Evolutionary conservation across 805 yeast genomes (phyloP).

Genomic region (Vanderwaltozyma polyspora): DNA sequence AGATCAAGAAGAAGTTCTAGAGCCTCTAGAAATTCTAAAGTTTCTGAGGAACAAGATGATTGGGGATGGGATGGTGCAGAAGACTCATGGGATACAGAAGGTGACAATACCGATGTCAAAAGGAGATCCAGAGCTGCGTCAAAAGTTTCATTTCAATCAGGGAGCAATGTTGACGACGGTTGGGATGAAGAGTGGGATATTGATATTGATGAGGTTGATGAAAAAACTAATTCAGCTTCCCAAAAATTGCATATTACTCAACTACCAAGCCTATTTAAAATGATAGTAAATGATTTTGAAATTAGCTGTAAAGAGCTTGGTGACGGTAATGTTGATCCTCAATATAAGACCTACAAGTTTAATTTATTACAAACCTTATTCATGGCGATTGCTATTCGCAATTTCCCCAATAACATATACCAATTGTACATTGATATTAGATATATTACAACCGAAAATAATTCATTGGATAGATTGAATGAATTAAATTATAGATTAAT

Average conservation of each 20-base stretch:
- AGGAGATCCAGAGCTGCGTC: conserved; percentile 11
- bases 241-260: conserved; percentile 8
- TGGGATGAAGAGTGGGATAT: conserved; percentile 20
- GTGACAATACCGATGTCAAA: conserved; percentile 4
- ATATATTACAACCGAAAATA: conserved; percentile 4
- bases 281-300: conserved; percentile 8
- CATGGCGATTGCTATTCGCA: conserved; percentile 14
- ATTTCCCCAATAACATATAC: conserved; percentile 18
- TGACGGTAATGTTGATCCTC: conserved; percentile 6
- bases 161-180: conserved; percentile 6
- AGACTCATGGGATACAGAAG: conserved; percentile 4
- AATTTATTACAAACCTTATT: conserved; percentile 22
- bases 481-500: conserved; percentile 17
- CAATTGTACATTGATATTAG: conserved; percentile 20
- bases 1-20: no score
- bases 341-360: conserved; percentile 16
- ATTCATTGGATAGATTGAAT: conserved; percentile 9
- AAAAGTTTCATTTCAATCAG: conserved; percentile 2
- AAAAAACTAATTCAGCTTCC: not conserved
- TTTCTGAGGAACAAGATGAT: no score
- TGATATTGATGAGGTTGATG: conserved; percentile 9
- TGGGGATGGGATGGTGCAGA: conserved; percentile 20
- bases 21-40: not conserved
- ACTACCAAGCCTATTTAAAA: conserved; percentile 11
- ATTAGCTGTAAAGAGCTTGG: conserved; percentile 8